Evolutionary conservation across 805 yeast genomes (phyloP).

Genomic region (Lachancea dasiensis): DNA sequence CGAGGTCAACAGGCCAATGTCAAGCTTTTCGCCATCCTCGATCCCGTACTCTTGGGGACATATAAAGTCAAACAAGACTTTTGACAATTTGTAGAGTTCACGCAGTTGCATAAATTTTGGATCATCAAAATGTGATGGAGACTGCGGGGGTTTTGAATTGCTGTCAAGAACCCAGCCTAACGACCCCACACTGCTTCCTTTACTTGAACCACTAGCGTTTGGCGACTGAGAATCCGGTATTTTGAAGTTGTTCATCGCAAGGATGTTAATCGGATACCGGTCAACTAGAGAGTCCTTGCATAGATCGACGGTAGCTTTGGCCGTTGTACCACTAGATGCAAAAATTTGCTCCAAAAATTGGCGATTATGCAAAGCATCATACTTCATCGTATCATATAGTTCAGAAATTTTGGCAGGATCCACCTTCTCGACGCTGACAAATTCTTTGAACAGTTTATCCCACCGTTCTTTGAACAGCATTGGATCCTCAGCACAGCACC

Average conservation of each 20-base stretch:
- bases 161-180: slow-evolving; percentile 62
- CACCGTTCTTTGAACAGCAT: slow-evolving; percentile 86
- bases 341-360: slow-evolving; percentile 81
- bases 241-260: slow-evolving; percentile 72
- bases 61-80: slow-evolving; percentile 91
- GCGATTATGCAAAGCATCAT: slow-evolving; percentile 93
- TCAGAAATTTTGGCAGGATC: slow-evolving; percentile 97
- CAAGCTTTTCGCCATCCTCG: slow-evolving; percentile 89
- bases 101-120: slow-evolving; percentile 73
- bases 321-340: slow-evolving; percentile 49
- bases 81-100: slow-evolving; percentile 83
- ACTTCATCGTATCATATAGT: slow-evolving; percentile 96
- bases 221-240: slow-evolving; percentile 36
- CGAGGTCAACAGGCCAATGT: slow-evolving; percentile 90
- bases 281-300: slow-evolving; percentile 47
- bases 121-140: slow-evolving; percentile 60
- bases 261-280: slow-evolving; percentile 65
- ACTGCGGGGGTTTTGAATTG: slow-evolving; percentile 20
- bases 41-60: slow-evolving; percentile 99
- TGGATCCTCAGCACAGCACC: slow-evolving; percentile 99
- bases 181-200: slow-evolving; percentile 49
- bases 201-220: slow-evolving; percentile 13
- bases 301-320: slow-evolving; percentile 24
- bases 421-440: slow-evolving; percentile 86
- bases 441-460: slow-evolving; percentile 93